Evolutionary conservation across 176 grass and related monocot genomes (phyloP).

Genomic region (Hyparrhenia diplandra): DNA sequence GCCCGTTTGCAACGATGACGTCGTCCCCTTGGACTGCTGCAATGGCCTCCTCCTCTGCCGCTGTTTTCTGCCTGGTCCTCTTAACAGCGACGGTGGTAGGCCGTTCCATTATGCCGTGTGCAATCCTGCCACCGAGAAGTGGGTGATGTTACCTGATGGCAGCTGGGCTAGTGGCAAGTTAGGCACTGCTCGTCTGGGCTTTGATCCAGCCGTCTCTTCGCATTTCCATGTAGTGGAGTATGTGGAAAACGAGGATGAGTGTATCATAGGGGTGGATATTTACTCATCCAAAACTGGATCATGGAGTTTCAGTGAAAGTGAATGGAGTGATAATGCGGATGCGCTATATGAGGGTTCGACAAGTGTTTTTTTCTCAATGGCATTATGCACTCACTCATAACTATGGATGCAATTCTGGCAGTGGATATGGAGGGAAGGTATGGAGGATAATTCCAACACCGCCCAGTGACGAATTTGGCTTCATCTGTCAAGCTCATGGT

Average conservation of each 20-base stretch:
- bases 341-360: neutral
- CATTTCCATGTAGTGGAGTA: too few relatives aligned
- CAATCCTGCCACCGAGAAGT: neutral
- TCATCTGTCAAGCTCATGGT: neutral
- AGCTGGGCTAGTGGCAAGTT: too few relatives aligned
- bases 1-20: neutral
- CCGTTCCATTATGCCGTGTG: neutral
- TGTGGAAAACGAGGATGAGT: too few relatives aligned
- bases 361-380: neutral
- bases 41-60: neutral
- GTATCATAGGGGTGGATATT: too few relatives aligned
- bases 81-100: neutral
- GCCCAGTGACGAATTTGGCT: neutral
- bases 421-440: neutral
- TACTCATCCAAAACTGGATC: too few relatives aligned
- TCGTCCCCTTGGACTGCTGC: neutral
- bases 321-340: too few relatives aligned
- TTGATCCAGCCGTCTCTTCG: too few relatives aligned
- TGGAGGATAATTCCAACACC: neutral
- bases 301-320: too few relatives aligned
- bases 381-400: neutral
- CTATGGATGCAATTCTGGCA: neutral
- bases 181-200: too few relatives aligned
- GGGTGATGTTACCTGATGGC: neutral
- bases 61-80: neutral